Percentiles rank a stretch among this genome's conserved stretches.
Conservation (phyloP, 1,284 basidiomycete genomes). For the Leucoagaricus sp. region DNA sequence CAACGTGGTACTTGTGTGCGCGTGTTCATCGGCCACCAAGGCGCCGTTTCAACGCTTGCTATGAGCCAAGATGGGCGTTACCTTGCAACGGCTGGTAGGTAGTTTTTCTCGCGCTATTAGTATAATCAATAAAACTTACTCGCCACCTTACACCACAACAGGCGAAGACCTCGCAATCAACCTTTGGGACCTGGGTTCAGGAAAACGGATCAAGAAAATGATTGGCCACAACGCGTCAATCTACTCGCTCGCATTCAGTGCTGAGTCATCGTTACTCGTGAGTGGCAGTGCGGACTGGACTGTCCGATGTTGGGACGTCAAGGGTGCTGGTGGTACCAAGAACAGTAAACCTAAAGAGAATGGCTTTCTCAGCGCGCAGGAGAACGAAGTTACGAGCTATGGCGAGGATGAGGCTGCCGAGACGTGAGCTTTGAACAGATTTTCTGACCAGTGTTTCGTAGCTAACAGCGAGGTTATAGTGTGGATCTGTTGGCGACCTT, state of each 20-base stretch:
- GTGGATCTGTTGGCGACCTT: constrained; percentile 90
- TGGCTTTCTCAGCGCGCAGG: constrained; percentile 35
- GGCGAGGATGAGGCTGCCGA: constrained; percentile 59
- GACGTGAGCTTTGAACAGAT: constrained; percentile 51
- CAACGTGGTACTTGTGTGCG: constrained; percentile 93
- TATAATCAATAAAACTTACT: constrained; percentile 3
- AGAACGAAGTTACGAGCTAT: constrained; percentile 31
- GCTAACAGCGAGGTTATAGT: constrained; percentile 41
- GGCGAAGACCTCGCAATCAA: constrained; percentile 93
- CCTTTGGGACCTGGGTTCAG: constrained; percentile 95
- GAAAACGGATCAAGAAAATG: constrained; percentile 96
- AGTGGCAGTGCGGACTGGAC: constrained; percentile 93
- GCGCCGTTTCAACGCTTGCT: constrained; percentile 84
- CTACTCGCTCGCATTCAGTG: constrained; percentile 89
- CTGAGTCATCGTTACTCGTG: constrained; percentile 88
- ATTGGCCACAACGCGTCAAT: constrained; percentile 89
- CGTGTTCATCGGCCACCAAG: constrained; percentile 95
- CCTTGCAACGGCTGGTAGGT: constrained; percentile 83
- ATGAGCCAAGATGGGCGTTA: constrained; percentile 94
- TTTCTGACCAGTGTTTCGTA: neutral
- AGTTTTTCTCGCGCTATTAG: neutral
- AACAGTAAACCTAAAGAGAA: constrained; percentile 54
- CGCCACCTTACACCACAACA: constrained; percentile 25
- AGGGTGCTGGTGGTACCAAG: constrained; percentile 69
- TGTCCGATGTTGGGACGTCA: constrained; percentile 96